Base-by-base conservation (phyloP, 2,329 filamentous ascomycete genomes). In the Verticillium nubilum region DNA sequence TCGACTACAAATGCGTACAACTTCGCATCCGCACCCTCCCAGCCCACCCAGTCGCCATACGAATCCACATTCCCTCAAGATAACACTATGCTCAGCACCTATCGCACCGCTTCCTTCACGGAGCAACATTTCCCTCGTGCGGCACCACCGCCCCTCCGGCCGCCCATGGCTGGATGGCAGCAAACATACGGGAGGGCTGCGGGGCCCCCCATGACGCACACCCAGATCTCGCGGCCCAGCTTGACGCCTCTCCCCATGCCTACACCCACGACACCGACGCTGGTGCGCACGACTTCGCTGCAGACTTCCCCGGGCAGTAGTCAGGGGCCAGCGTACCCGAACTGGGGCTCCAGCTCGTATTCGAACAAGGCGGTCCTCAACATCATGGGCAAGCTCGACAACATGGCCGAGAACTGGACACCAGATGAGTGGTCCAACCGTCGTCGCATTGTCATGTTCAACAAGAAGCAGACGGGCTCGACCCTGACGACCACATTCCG, bases 371-470 rank as follows among this genome's bases (percentile, higher is more conserved):
- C 93, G 0, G 80, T 89, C 19, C 79, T 98, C 29, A 92, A 95
- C 69, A 89, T 98, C 61, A 85, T 89, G 58, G 93, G 93, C 23
- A 91, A 97, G 68, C 82, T 99, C 54, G 87, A 92, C 57, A 78
- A 81, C 7, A 97, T 98, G 94, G 86, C 87, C 0, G 84, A 89
- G 63, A 84, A 87, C 62, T 99, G 95, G 95, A 88, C 86, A 1
- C 76, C 82, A 28, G 92, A 96, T 63, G 95, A 99, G 73, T 87
- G 86, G 76, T 84, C 88, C 37, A 86, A 86, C 58, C 89, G 90
- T 67, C 83, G 95, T 54, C 86, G 95, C 35, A 87, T 99, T 37
- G 93, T 99, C 19, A 86, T 93, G 67, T 99, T 99, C 77, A 88
- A 84, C 67, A 88, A 95, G 67, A 86, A 85, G 61, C 94, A 98